A percentile compares a stretch with the other conserved stretches of the same genome.
Conservation (phyloP, 805 yeast species). For the Candida parachauliodes region DNA sequence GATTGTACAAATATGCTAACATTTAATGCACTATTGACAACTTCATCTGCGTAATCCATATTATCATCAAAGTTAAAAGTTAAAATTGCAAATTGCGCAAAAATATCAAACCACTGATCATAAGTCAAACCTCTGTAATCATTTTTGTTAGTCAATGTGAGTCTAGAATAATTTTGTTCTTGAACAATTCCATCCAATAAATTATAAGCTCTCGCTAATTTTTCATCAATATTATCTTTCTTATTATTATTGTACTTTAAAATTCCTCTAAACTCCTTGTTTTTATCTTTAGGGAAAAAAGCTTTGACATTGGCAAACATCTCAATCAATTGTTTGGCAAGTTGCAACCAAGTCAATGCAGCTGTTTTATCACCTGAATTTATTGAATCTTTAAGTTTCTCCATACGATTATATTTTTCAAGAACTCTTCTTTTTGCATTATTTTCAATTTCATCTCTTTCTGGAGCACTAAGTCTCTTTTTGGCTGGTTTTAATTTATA, state of each 20-base stretch:
- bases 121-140: constrained; percentile 74
- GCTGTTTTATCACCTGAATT: constrained; percentile 50
- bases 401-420: constrained; percentile 53
- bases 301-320: constrained; percentile 73
- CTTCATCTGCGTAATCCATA: constrained; percentile 42
- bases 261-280: constrained; percentile 65
- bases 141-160: constrained; percentile 45
- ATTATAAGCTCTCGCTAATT: constrained; percentile 62
- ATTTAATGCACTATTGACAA: constrained; percentile 69
- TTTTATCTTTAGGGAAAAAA: constrained; percentile 75
- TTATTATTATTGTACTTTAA: constrained; percentile 56
- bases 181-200: constrained; percentile 55
- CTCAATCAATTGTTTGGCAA: constrained; percentile 79
- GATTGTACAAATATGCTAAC: constrained; percentile 77
- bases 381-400: constrained; percentile 41
- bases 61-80: constrained; percentile 67
- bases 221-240: constrained; percentile 69
- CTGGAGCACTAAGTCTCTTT: constrained; percentile 36
- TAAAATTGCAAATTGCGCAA: constrained; percentile 72
- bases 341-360: constrained; percentile 73
- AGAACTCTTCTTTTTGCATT: constrained; percentile 55
- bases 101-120: constrained; percentile 80
- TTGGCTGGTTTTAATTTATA: constrained; percentile 11
- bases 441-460: constrained; percentile 53
- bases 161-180: constrained; percentile 24